Evolutionary conservation across 805 yeast genomes (phyloP).

Genomic region (Tetrapisispora pingtungensis): DNA sequence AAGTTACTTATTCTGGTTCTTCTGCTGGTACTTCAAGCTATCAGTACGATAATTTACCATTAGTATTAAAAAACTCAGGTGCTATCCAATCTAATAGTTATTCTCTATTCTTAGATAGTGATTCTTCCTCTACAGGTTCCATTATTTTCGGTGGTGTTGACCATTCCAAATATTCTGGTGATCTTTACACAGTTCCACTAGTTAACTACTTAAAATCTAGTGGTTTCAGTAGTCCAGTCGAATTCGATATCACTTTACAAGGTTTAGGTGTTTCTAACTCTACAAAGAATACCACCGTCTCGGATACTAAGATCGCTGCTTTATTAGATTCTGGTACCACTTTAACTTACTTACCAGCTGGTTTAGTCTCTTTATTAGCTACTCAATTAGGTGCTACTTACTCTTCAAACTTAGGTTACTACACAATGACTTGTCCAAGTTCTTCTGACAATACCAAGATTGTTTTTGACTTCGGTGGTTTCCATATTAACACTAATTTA

Average conservation of each 20-base stretch:
- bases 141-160: constrained; percentile 68
- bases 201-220: constrained; percentile 29
- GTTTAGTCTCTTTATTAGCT: constrained; percentile 28
- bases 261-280: constrained; percentile 27
- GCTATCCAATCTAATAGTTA: constrained; percentile 45
- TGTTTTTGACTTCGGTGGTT: constrained; percentile 51
- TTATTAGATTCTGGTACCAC: constrained; percentile 50
- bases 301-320: constrained; percentile 28
- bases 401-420: constrained; percentile 34
- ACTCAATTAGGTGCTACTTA: constrained; percentile 36
- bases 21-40: constrained; percentile 21
- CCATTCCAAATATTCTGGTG: constrained; percentile 48
- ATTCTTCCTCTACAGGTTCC: constrained; percentile 37
- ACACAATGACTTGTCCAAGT: constrained; percentile 36
- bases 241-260: constrained; percentile 24
- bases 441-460: constrained; percentile 23
- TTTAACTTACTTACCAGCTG: constrained; percentile 38
- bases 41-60: constrained; percentile 60
- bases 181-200: constrained; percentile 40
- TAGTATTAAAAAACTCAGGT: constrained; percentile 48
- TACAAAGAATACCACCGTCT: constrained; percentile 14
- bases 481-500: constrained; percentile 41
- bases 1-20: constrained; percentile 40
- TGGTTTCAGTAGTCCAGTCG: constrained; percentile 14
- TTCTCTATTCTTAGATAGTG: constrained; percentile 49